These are phyloP conservation scores for Coemansia sp. DNA, from an alignment of 192 early-diverging fungal species.

Conservation along the genomic window DNA sequence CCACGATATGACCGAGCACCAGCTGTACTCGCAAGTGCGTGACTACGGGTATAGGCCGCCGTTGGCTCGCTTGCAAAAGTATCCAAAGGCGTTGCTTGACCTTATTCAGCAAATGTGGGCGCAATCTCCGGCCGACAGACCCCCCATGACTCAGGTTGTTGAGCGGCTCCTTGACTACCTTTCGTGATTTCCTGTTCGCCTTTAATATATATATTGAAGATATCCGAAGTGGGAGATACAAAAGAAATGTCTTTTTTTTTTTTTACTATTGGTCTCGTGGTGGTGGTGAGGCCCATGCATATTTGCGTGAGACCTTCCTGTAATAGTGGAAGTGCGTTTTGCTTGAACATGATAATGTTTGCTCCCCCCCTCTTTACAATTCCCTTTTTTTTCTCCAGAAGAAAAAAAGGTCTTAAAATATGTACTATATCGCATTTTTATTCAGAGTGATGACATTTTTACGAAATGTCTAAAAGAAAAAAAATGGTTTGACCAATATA, in stretches of 20 bases:
- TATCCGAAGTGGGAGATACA: too few relatives aligned
- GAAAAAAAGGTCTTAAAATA: too few relatives aligned
- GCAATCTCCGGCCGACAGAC: slow-evolving; percentile 59
- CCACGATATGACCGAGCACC: slow-evolving; percentile 65
- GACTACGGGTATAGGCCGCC: slow-evolving; percentile 63
- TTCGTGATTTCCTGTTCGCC: slow-evolving; percentile 32
- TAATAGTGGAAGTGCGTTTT: neutral
- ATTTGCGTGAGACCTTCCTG: neutral
- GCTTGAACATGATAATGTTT: neutral
- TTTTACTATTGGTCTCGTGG: slow-evolving; percentile 3
- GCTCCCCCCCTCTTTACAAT: neutral
- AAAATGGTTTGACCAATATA: too few relatives aligned
- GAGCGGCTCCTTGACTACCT: slow-evolving; percentile 68
- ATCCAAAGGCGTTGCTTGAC: slow-evolving; percentile 59
- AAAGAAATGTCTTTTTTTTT: too few relatives aligned
- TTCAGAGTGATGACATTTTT: too few relatives aligned
- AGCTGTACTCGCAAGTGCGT: slow-evolving; percentile 61
- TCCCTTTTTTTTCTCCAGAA: neutral
- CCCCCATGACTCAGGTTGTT: slow-evolving; percentile 70
- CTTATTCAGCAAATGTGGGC: slow-evolving; percentile 76
- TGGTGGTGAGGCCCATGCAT: neutral
- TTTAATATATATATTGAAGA: neutral
- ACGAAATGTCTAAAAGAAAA: too few relatives aligned
- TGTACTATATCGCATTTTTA: too few relatives aligned
- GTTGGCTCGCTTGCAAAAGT: slow-evolving; percentile 56